These are phyloP conservation scores for Drechslerella stenobrocha DNA, from an alignment of 2,329 filamentous ascomycete species.

Conservation along the genomic window DNA sequence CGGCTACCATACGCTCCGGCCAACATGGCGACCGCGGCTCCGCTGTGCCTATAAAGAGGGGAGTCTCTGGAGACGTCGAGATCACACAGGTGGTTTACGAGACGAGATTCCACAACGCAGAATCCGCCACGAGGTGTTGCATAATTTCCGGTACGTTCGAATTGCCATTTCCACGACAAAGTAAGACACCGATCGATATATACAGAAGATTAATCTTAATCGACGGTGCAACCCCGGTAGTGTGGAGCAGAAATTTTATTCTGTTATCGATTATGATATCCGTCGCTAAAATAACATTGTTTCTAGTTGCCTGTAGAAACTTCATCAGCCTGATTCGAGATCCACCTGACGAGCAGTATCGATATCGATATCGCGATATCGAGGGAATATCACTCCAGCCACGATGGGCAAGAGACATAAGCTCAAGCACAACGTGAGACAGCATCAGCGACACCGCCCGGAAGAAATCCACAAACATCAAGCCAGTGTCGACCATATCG, in stretches of 20 bases:
- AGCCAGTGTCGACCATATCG: not conserved
- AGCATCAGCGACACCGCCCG: not conserved
- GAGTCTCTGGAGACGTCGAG: no score
- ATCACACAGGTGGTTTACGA: no score
- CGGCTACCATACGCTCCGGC: not conserved
- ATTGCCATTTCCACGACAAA: not conserved
- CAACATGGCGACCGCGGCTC: not conserved
- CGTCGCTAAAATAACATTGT: no score
- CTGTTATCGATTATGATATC: no score
- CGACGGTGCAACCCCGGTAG: not conserved
- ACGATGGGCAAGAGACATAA: not conserved
- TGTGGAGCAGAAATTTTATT: not conserved
- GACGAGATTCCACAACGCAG: not conserved
- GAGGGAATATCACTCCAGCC: not conserved
- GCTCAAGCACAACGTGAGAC: not conserved
- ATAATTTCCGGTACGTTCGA: not conserved
- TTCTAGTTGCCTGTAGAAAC: no score
- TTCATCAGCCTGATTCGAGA: no score
- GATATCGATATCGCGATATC: not conserved
- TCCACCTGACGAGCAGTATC: no score
- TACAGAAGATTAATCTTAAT: not conserved
- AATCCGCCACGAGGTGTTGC: not conserved
- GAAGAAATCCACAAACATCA: not conserved
- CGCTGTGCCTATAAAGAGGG: not conserved
- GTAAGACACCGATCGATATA: no score